These are phyloP conservation scores for Clonostachys rhizophaga DNA, from an alignment of 2,329 filamentous ascomycete species.

Conservation along the genomic window DNA sequence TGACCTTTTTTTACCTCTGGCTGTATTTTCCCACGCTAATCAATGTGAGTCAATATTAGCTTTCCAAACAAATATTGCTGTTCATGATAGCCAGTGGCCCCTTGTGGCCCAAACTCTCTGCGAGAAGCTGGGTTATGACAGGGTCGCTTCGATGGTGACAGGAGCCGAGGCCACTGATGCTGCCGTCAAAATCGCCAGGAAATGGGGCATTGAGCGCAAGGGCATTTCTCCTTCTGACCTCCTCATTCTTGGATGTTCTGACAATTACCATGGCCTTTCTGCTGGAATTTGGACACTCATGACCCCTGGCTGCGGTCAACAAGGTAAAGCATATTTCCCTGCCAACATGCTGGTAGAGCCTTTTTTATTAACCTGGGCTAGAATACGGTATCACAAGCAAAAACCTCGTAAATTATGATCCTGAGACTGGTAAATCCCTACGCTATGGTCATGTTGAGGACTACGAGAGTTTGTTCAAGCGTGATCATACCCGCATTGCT, in stretches of 20 bases:
- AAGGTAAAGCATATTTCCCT: too few species aligned
- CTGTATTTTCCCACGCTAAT: too few species aligned
- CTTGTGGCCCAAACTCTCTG: constrained; percentile 7
- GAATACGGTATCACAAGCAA: neutral
- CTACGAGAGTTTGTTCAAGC: neutral
- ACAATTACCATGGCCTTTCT: neutral
- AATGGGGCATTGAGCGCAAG: constrained; percentile 7
- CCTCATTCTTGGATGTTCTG: neutral
- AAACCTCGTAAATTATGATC: neutral
- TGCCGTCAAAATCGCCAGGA: constrained; percentile 9
- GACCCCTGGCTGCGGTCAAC: neutral
- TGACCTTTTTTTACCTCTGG: neutral
- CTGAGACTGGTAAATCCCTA: neutral
- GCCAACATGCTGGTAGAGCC: too few species aligned
- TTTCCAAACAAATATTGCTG: neutral
- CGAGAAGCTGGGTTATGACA: constrained; percentile 7
- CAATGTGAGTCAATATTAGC: too few species aligned
- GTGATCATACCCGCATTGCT: neutral
- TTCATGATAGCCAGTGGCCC: constrained; percentile 2
- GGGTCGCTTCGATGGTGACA: constrained; percentile 7
- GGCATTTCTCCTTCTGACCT: constrained; percentile 4
- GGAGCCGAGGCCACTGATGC: constrained; percentile 11
- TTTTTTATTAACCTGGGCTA: neutral
- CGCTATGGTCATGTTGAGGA: neutral
- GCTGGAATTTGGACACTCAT: neutral